Conservation (phyloP, 2,329 filamentous ascomycete species). For the Penicillium sp. region DNA sequence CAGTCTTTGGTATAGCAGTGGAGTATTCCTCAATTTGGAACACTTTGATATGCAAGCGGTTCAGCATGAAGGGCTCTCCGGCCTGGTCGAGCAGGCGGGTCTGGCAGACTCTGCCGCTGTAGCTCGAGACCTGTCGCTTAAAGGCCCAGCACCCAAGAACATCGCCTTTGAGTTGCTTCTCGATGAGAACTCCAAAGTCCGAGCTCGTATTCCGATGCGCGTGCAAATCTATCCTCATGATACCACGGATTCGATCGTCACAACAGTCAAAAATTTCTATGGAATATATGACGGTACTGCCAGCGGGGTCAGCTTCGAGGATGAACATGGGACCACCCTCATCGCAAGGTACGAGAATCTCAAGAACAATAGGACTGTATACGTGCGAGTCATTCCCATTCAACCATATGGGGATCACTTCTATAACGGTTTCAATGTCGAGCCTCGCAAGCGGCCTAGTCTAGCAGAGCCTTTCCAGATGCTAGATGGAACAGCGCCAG, state of each 20-base stretch:
- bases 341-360: constrained; percentile 98
- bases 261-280: constrained; percentile 98
- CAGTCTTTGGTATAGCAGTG: constrained; percentile 34
- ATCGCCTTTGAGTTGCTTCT: constrained; percentile 64
- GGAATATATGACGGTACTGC: constrained; percentile 81
- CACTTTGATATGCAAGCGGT: constrained; percentile 37
- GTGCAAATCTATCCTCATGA: constrained; percentile 92
- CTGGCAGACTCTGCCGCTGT: constrained; percentile 25
- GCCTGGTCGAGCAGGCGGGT: constrained; percentile 34
- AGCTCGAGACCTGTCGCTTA: constrained; percentile 39
- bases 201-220: constrained; percentile 64
- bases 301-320: constrained; percentile 91
- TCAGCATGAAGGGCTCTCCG: constrained; percentile 37
- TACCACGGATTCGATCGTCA: constrained; percentile 95
- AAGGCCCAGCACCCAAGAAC: constrained; percentile 54
- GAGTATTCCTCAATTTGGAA: constrained; percentile 30
- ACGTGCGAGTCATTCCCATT: constrained; percentile 75
- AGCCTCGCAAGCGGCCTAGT: constrained; percentile 57
- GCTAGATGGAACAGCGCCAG: constrained; percentile 53
- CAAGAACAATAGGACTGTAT: constrained; percentile 85
- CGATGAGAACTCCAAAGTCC: constrained; percentile 57
- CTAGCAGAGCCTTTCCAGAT: constrained; percentile 65
- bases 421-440: constrained; percentile 50
- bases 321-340: constrained; percentile 81
- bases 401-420: constrained; percentile 53